Conservation (phyloP, 2,329 filamentous ascomycete species). For the Ilyonectria robusta region DNA sequence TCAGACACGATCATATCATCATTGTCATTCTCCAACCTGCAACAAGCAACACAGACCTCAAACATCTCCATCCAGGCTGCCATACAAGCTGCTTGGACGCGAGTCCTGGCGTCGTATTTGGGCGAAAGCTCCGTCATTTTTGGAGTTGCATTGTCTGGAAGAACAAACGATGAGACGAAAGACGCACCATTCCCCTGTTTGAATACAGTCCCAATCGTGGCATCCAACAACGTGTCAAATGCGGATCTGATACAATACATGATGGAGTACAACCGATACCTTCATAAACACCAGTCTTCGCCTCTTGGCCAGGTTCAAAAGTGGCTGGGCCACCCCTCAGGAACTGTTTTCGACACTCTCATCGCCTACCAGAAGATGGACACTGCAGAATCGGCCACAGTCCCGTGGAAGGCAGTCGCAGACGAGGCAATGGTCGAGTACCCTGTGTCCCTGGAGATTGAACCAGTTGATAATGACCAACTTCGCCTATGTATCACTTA, state of each 20-base stretch:
- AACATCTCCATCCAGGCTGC: slow-evolving; percentile 83
- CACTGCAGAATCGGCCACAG: slow-evolving; percentile 37
- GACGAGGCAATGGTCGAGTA: slow-evolving; percentile 84
- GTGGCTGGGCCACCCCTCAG: slow-evolving; percentile 76
- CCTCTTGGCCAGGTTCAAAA: slow-evolving; percentile 81
- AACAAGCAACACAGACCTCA: slow-evolving; percentile 66
- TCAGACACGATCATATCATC: slow-evolving; percentile 54
- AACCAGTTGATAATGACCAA: slow-evolving; percentile 63
- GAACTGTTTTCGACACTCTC: slow-evolving; percentile 84
- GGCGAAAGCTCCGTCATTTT: slow-evolving; percentile 83
- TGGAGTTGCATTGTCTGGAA: slow-evolving; percentile 84
- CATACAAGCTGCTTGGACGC: slow-evolving; percentile 84
- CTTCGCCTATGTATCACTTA: slow-evolving; percentile 78
- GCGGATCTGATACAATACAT: slow-evolving; percentile 71
- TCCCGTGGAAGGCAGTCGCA: slow-evolving; percentile 71
- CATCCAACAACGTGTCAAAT: slow-evolving; percentile 69
- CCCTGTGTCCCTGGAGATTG: slow-evolving; percentile 83
- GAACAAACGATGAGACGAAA: slow-evolving; percentile 72
- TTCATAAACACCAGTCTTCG: slow-evolving; percentile 80
- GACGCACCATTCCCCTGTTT: slow-evolving; percentile 82
- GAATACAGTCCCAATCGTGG: slow-evolving; percentile 82
- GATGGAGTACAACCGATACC: slow-evolving; percentile 74
- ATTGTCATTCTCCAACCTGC: slow-evolving; percentile 63
- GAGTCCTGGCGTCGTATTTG: slow-evolving; percentile 80
- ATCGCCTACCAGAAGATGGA: slow-evolving; percentile 83